phyloP scores from a whole-genome alignment of 371 early-diverging fungal genomes.

The Mortierella sp. region DNA sequence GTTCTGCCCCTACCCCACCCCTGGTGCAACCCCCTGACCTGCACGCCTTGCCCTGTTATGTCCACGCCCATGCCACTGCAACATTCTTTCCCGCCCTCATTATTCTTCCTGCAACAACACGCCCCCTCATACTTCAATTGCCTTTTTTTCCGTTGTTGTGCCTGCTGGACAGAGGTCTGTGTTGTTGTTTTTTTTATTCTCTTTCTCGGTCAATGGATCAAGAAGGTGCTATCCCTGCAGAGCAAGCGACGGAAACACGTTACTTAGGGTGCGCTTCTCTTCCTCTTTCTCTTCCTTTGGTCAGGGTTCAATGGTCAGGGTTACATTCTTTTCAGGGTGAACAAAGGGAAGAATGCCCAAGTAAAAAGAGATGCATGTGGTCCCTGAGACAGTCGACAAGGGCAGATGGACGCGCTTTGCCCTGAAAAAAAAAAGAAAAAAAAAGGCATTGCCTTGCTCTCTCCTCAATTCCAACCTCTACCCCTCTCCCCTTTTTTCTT shows the following conservation, averaged over 20 bases:
- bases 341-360: neutral
- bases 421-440: neutral
- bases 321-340: constrained; percentile 9
- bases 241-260: neutral
- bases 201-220: neutral
- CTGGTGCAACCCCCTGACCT: neutral
- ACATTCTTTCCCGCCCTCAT: constrained; percentile 12
- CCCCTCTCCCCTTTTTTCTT: neutral
- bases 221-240: neutral
- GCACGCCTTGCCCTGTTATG: neutral
- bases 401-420: neutral
- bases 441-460: neutral
- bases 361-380: neutral
- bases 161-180: neutral
- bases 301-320: constrained; percentile 10
- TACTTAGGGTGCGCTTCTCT: neutral
- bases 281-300: neutral
- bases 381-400: neutral
- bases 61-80: neutral
- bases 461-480: neutral
- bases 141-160: neutral
- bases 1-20: neutral
- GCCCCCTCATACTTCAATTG: neutral
- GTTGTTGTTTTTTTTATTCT: neutral
- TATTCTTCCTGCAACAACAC: neutral